These are phyloP conservation scores for Linderina pennispora DNA, from an alignment of 192 early-diverging fungal species.

Conservation along the genomic window DNA sequence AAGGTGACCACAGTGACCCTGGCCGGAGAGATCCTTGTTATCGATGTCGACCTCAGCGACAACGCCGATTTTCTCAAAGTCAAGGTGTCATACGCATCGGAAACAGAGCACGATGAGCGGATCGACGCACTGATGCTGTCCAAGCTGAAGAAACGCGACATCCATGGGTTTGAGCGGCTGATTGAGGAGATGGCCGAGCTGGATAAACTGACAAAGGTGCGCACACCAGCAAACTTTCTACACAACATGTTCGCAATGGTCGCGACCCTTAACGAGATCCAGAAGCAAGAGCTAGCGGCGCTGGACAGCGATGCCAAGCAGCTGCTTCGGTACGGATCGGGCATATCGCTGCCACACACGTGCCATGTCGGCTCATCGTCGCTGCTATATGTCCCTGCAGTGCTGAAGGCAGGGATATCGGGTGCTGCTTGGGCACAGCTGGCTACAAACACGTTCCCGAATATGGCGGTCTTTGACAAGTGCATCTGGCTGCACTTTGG, in stretches of 20 bases:
- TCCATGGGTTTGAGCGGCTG: constrained; percentile 30
- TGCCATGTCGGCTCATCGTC: constrained; percentile 36
- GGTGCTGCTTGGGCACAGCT: constrained; percentile 8
- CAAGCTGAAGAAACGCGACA: constrained; percentile 14
- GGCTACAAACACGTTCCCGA: constrained; percentile 2
- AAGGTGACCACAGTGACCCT: constrained; percentile 37
- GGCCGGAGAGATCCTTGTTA: constrained; percentile 35
- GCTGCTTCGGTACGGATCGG: constrained; percentile 24
- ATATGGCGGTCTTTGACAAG: constrained; percentile 5
- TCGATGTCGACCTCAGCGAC: constrained; percentile 37
- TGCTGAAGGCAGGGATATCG: constrained; percentile 8
- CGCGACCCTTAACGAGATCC: constrained; percentile 31
- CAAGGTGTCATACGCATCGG: constrained; percentile 40
- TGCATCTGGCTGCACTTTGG: constrained; percentile 29
- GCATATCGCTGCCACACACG: constrained; percentile 28
- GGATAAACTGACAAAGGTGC: constrained; percentile 23
- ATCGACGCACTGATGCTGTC: constrained; percentile 31
- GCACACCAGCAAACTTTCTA: constrained; percentile 28
- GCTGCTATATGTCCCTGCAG: constrained; percentile 23
- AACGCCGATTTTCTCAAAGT: constrained; percentile 13
- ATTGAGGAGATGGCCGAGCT: constrained; percentile 28
- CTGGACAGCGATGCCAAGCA: constrained; percentile 15
- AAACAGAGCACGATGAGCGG: constrained; percentile 33
- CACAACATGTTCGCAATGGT: constrained; percentile 35
- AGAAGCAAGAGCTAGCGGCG: constrained; percentile 23